phyloP scores from a whole-genome alignment of 2,329 filamentous ascomycete species.

The Epichloe brachyelytri region DNA sequence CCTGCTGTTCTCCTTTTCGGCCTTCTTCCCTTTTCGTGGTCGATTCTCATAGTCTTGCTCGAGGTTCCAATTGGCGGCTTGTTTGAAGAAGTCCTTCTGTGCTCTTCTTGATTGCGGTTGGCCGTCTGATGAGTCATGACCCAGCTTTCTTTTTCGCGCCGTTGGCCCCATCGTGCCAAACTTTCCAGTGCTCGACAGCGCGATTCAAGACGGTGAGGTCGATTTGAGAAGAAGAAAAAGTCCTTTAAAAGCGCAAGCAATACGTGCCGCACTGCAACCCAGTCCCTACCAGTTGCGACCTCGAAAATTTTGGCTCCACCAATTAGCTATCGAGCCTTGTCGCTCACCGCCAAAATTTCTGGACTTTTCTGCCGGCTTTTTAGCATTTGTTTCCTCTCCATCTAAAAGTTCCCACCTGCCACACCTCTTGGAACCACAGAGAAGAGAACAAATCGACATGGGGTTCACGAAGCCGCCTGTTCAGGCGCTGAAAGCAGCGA shows the following conservation, averaged over 20 bases:
- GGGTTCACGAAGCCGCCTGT: slow-evolving; percentile 22
- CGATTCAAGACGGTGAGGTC: background rate
- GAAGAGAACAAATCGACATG: slow-evolving; percentile 12
- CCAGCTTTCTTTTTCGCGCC: slow-evolving; percentile 47
- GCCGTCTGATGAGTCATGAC: slow-evolving; percentile 36
- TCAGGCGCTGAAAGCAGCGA: slow-evolving; percentile 40
- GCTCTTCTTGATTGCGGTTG: slow-evolving; percentile 28
- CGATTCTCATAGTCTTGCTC: slow-evolving; percentile 83
- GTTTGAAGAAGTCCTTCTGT: slow-evolving; percentile 57
- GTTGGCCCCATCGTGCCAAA: slow-evolving; percentile 28
- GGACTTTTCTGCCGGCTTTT: slow-evolving; percentile 19
- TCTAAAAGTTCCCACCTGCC: slow-evolving; percentile 5
- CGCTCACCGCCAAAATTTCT: slow-evolving; percentile 28
- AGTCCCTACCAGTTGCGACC: background rate
- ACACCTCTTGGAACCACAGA: background rate
- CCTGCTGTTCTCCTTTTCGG: slow-evolving; percentile 55
- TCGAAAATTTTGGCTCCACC: slow-evolving; percentile 8
- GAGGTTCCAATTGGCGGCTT: slow-evolving; percentile 73
- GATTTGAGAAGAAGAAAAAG: background rate
- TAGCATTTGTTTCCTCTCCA: slow-evolving; percentile 5
- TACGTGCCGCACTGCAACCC: background rate
- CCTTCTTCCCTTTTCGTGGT: slow-evolving; percentile 66
- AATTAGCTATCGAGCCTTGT: slow-evolving; percentile 9
- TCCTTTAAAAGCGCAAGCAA: background rate
- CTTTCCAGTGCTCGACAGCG: background rate